Conservation (phyloP, 1,284 basidiomycete species). For the Schizophyllum commune region DNA sequence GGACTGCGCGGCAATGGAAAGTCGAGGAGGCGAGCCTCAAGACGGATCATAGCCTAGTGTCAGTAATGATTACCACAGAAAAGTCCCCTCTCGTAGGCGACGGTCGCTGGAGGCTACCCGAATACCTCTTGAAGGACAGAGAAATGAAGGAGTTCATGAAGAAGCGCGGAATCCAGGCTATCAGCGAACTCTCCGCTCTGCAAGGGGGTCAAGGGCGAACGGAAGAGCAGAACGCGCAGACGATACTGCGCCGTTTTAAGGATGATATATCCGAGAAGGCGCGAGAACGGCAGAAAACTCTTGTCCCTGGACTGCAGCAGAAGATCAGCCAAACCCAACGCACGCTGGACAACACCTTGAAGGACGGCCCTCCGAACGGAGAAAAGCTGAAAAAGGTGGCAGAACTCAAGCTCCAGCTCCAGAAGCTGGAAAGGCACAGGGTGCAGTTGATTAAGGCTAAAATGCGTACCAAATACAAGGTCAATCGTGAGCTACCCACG, state of each 20-base stretch:
- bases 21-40: background rate
- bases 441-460: conserved; percentile 1
- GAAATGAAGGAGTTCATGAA: background rate
- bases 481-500: background rate
- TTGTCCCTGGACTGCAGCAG: background rate
- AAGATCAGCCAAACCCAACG: background rate
- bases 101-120: conserved; percentile 1
- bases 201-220: background rate
- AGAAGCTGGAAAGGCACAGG: background rate
- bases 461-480: background rate
- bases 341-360: background rate
- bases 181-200: background rate
- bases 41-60: conserved; percentile 5
- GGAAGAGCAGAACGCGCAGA: conserved; percentile 5
- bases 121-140: background rate
- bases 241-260: conserved; percentile 2
- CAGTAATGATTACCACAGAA: background rate
- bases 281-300: background rate
- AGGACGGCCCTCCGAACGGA: background rate
- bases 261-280: conserved; percentile 1
- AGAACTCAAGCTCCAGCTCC: background rate
- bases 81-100: conserved; percentile 2
- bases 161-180: background rate
- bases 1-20: conserved; percentile 1
- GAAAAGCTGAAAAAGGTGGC: background rate